These are phyloP conservation scores for Scutellaria minor DNA, from an alignment of 257 asterid species.

Conservation along the genomic window DNA sequence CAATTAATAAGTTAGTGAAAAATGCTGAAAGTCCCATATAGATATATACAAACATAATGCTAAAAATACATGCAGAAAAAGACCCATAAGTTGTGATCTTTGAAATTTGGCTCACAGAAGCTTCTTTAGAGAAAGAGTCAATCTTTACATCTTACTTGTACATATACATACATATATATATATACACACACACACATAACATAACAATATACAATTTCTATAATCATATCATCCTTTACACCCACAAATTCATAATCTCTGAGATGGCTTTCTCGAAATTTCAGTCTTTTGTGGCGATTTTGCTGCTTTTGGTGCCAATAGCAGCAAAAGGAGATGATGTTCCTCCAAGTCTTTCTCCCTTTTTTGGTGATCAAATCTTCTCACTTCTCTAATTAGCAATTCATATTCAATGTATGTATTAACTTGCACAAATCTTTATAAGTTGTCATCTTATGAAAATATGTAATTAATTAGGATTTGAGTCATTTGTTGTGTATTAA, in stretches of 20 bases:
- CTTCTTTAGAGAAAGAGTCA: conserved; percentile 38
- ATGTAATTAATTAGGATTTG: too few relatives aligned
- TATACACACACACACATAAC: background rate
- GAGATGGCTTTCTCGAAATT: conserved; percentile 37
- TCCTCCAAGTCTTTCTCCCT: conserved; percentile 42
- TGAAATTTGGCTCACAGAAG: conserved; percentile 33
- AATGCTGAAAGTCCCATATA: background rate
- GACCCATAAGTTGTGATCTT: conserved; percentile 21
- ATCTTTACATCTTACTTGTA: background rate
- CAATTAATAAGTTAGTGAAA: background rate
- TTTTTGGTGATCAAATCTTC: conserved; percentile 31
- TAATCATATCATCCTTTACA: background rate
- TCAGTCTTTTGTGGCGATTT: conserved; percentile 32
- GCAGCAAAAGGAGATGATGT: conserved; percentile 41
- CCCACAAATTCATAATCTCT: background rate
- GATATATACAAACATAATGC: background rate
- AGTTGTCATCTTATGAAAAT: too few relatives aligned
- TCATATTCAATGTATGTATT: too few relatives aligned
- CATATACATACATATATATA: conserved; percentile 2
- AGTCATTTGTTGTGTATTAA: too few relatives aligned
- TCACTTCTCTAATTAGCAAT: too few relatives aligned
- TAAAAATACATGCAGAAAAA: background rate
- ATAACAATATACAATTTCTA: background rate
- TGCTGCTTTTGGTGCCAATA: conserved; percentile 10
- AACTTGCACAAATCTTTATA: too few relatives aligned